Conservation (phyloP, 2,329 filamentous ascomycete species). For the Trichoderma koningii region DNA sequence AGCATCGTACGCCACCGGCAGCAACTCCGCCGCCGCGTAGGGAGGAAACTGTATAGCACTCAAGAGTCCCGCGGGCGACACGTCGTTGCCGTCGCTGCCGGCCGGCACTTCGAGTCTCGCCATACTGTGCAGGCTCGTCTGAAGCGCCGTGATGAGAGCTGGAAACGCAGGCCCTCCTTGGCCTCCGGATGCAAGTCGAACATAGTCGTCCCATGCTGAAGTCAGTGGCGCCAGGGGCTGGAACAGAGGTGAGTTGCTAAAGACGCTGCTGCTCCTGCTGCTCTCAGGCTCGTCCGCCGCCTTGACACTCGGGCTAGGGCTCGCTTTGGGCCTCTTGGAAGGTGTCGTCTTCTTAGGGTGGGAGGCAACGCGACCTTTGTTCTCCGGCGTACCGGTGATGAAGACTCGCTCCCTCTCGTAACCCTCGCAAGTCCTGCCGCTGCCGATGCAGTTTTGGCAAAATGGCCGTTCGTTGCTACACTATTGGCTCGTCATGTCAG, state of each 20-base stretch:
- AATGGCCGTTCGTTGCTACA: slow-evolving; percentile 64
- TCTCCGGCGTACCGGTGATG: slow-evolving; percentile 60
- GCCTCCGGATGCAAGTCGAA: slow-evolving; percentile 43
- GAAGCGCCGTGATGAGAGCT: slow-evolving; percentile 49
- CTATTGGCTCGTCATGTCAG: slow-evolving; percentile 38
- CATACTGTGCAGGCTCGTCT: slow-evolving; percentile 46
- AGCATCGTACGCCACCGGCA: slow-evolving; percentile 40
- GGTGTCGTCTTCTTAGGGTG: slow-evolving; percentile 51
- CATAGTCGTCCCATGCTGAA: slow-evolving; percentile 54
- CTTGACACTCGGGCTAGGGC: slow-evolving; percentile 28
- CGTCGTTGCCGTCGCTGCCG: slow-evolving; percentile 26
- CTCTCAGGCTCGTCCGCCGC: slow-evolving; percentile 32
- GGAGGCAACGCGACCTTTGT: slow-evolving; percentile 58
- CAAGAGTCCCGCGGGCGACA: slow-evolving; percentile 26
- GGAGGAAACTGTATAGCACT: slow-evolving; percentile 45
- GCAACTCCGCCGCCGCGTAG: slow-evolving; percentile 45
- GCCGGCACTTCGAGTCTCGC: slow-evolving; percentile 32
- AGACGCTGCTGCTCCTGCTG: slow-evolving; percentile 14
- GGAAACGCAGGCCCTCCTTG: slow-evolving; percentile 37
- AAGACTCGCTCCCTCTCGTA: slow-evolving; percentile 66
- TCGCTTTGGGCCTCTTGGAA: slow-evolving; percentile 39
- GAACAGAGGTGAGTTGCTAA: slow-evolving; percentile 35
- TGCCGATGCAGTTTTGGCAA: slow-evolving; percentile 62
- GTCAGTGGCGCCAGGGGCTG: slow-evolving; percentile 45
- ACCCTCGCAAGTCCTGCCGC: slow-evolving; percentile 60